Base-by-base conservation (phyloP, 2,329 filamentous ascomycete species). In the Calonectria leucothoes region DNA sequence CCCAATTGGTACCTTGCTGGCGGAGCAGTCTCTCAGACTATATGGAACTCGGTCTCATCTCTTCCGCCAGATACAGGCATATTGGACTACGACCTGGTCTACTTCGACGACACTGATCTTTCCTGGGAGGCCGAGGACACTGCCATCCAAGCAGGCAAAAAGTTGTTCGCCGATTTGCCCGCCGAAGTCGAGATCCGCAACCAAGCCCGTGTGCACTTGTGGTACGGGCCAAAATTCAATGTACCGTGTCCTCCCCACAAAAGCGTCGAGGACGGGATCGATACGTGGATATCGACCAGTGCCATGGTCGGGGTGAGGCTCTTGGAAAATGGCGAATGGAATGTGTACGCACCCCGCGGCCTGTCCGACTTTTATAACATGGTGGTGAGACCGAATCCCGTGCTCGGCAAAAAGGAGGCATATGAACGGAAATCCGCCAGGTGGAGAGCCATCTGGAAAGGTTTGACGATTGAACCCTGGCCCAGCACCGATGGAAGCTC, bases 131-230 rank as follows among this genome's bases (percentile, higher is more conserved):
- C 83, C 8, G 84, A 85, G 17, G 83, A 85, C 74, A 63, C 57
- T 1, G 74, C 80, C 4, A 85, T 85, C 23, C 79, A 82, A n/a
- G 61, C 48, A 0, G 83, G 82, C 2, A 77, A 73, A 17, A 49
- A 67, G 5, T 66, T 85, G 1, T 85, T 84, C 23, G 77, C 78
- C 0, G 82, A 81, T n/a, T 71, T 84, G 0, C 63, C 78, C 4
- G 75, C 77, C 1, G 80, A 84, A 31, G 80, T 85, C 1, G 83
- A 85, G 71, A 84, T 85, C 17, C 81, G 84, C 17, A 85, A 85
- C 48, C 84, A 85, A 65, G 83, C 84, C 3, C 80, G 84, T 11
- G 84, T 85, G 14, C 84, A 85, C 51, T 74, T 85, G 0, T 85
- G 84, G 84, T 85, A 84, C 25, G 76, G 75, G 63, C 49, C 79